phyloP scores from a whole-genome alignment of 1,284 basidiomycete genomes.

The Ceratobasidium sp. region DNA sequence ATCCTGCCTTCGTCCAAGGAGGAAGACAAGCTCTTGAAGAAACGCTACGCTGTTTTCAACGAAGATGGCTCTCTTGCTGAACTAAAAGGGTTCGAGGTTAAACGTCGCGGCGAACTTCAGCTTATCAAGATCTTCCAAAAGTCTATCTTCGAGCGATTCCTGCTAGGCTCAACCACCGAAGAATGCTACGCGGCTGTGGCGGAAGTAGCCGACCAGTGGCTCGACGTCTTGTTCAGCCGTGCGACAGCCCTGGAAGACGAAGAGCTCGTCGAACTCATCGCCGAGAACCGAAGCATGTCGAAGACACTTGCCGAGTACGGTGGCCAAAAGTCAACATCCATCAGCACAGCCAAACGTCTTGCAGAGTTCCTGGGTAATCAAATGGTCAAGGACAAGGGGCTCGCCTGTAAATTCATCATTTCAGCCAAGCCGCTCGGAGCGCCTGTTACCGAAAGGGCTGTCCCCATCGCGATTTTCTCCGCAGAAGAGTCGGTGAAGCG shows the following conservation, averaged over 20 bases:
- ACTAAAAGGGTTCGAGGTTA: constrained; percentile 99
- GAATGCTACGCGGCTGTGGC: constrained; percentile 98
- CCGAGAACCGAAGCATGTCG: constrained; percentile 98
- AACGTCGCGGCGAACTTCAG: constrained; percentile 96
- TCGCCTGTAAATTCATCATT: constrained; percentile 99
- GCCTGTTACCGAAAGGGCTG: constrained; percentile 96
- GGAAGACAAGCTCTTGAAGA: constrained; percentile 98
- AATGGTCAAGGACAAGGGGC: constrained; percentile 99
- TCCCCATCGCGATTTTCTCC: constrained; percentile 99
- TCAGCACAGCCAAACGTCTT: constrained; percentile 93
- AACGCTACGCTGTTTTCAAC: constrained; percentile 99
- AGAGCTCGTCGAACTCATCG: constrained; percentile 97
- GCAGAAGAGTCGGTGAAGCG: constrained; percentile 92
- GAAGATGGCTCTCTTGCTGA: constrained; percentile 97
- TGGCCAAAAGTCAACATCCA: constrained; percentile 97
- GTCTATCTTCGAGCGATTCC: constrained; percentile 97
- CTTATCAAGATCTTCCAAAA: constrained; percentile 99
- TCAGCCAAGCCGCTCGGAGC: constrained; percentile 93
- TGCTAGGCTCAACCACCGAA: constrained; percentile 90
- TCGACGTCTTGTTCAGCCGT: constrained; percentile 92
- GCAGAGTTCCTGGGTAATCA: constrained; percentile 98
- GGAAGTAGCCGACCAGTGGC: constrained; percentile 94
- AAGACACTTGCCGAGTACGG: constrained; percentile 97
- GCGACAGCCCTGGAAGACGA: constrained; percentile 88
- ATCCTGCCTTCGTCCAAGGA: constrained; percentile 99